Evolutionary conservation across 495 filamentous ascomycete species (phyloP).

Genomic region (Cladorrhinum samala): DNA sequence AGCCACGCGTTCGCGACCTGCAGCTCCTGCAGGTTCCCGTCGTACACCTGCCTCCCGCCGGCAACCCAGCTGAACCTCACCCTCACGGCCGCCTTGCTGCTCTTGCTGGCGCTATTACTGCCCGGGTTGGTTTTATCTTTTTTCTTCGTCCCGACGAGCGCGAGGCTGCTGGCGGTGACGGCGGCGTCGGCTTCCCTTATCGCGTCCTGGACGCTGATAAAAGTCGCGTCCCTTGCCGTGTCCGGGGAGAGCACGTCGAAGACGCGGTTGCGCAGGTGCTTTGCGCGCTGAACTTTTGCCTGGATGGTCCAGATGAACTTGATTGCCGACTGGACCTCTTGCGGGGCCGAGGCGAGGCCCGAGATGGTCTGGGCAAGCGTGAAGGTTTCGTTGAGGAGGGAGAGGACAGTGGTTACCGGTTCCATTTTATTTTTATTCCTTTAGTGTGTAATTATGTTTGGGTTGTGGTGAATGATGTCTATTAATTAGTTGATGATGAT

Average conservation of each 20-base stretch:
- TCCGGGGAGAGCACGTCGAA: not conserved
- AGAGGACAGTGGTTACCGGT: not conserved
- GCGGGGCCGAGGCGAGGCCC: not conserved
- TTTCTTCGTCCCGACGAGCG: not conserved
- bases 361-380: not conserved
- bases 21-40: not conserved
- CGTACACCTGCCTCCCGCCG: not conserved
- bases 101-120: not conserved
- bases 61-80: not conserved
- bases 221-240: not conserved
- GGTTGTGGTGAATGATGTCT: not conserved
- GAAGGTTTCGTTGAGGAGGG: slow-evolving; percentile 1
- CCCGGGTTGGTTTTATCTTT: not conserved
- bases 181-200: not conserved
- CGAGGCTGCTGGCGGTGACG: not conserved
- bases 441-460: not conserved
- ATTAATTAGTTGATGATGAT: not conserved
- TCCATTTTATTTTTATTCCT: not conserved
- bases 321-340: not conserved
- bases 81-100: not conserved
- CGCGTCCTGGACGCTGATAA: not conserved
- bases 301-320: not conserved
- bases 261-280: not conserved
- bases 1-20: not conserved
- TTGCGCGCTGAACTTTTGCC: not conserved